Evolutionary conservation across 148 eudicot genomes (phyloP), one percentile per base, ranked within the genome.

Genomic region (Rhododendron williamsianum): DNA sequence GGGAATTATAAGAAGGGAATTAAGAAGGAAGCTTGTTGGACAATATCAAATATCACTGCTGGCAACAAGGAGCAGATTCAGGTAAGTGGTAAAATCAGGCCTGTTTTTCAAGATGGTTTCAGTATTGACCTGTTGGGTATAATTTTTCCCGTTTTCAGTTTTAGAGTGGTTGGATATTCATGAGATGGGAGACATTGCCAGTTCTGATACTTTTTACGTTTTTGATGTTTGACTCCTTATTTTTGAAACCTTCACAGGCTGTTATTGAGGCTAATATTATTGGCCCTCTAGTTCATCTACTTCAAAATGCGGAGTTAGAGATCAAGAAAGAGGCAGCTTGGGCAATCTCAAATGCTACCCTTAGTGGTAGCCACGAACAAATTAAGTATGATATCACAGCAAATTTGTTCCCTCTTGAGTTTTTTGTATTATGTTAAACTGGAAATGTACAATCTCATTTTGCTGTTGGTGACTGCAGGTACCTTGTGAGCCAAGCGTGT

Each of bases 11-110:
- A 90, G 85, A 90, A 89, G 78, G 89, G 89, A 74, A 90, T 90
- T 25, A 90, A 90, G 80, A 90, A 90, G 84, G 92, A 90, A 90
- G 89, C 90, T 81, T 90, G 92, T 82, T 90, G 92, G 92, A 90
- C 90, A 35, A 84, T 90, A 63, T 90, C 92, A 81, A 90, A 90
- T 79, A 90, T 90, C 80, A 90, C 89, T 10, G 92, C 92, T 35
- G 92, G 92, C 9, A 90, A 87, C 80, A 90, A 87, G 81, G 90
- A 90, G 73, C 92, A 90, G 35, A 90, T 89, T 67, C 89, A 89
- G 90, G 92, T 89, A 78, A 33, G 6, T 38, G 13, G 77, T 69
- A 82, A 45, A 38, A 15, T 81, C 38, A 81, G 19, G 18, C 5
- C 83, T 36, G 18, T 35, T 30, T 81, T 41, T 12, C 21, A 15